Percentiles rank a stretch among this genome's conserved stretches.
Conservation (phyloP, 2,329 filamentous ascomycete species). For the Aspergillus tubingensis region DNA sequence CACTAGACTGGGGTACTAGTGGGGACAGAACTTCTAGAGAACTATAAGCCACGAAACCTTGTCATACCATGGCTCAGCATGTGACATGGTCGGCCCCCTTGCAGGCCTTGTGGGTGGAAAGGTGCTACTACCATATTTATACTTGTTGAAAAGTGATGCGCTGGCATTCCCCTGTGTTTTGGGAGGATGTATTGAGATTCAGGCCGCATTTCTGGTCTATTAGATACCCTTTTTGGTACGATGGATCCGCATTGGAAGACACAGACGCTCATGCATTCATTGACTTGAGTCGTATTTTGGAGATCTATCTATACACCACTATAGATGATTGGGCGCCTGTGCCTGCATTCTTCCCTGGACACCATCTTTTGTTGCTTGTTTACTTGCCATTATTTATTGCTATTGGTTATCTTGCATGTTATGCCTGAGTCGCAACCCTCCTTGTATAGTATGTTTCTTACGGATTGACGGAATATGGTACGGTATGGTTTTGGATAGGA, state of each 20-base stretch:
- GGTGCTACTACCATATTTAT: not conserved
- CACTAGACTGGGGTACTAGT: not conserved
- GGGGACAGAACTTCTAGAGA: too few species aligned
- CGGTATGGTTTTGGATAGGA: conserved; percentile 3
- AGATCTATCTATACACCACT: not conserved
- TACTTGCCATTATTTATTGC: not conserved
- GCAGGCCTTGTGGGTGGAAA: not conserved
- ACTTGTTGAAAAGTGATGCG: not conserved
- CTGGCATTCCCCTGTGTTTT: not conserved
- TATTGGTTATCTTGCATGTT: not conserved
- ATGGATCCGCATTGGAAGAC: not conserved
- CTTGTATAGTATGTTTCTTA: conserved; percentile 14
- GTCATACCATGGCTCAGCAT: not conserved
- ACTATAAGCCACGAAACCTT: not conserved
- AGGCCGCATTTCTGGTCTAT: conserved; percentile 5
- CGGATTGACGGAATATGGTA: conserved; percentile 8
- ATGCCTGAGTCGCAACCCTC: not conserved
- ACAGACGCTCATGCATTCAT: not conserved
- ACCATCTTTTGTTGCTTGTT: not conserved
- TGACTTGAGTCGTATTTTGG: not conserved
- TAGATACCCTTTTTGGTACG: conserved; percentile 12
- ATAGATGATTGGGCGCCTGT: not conserved
- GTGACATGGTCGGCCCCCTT: not conserved
- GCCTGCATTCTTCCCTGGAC: not conserved
- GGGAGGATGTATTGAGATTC: not conserved